Percentiles rank a stretch among this genome's conserved stretches.
Conservation (phyloP, 306 rosid genomes). For the Albizia julibrissin region DNA sequence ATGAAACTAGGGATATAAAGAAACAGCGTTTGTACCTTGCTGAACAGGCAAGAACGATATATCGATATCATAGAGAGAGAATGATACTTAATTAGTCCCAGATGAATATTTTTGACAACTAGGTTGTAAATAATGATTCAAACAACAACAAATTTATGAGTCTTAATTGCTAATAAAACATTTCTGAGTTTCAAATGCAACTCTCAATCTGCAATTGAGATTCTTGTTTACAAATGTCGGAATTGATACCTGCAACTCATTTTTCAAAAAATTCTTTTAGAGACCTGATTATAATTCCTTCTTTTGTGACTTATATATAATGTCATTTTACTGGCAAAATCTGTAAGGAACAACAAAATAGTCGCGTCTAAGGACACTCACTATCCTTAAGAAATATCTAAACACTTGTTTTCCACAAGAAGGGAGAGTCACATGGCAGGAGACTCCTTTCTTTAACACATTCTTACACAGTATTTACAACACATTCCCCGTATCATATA, state of each 20-base stretch:
- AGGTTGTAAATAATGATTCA: neutral
- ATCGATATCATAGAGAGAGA: neutral
- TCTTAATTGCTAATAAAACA: neutral
- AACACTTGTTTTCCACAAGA: too few species aligned
- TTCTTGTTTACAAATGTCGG: neutral
- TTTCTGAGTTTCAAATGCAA: neutral
- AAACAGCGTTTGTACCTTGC: neutral
- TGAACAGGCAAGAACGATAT: neutral
- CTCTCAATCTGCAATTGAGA: neutral
- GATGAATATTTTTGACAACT: too few species aligned
- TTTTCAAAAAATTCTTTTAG: neutral
- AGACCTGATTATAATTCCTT: neutral
- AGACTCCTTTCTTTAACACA: too few species aligned
- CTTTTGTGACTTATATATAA: neutral
- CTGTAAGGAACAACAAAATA: too few species aligned
- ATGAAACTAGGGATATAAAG: neutral
- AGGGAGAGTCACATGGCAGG: too few species aligned
- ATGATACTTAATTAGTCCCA: neutral
- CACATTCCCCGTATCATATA: neutral
- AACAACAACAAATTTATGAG: neutral
- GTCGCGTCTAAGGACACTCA: too few species aligned
- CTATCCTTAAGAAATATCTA: too few species aligned
- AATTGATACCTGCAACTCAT: neutral
- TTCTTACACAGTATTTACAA: too few species aligned
- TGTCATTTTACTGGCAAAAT: neutral